Conservation (phyloP, 352 stramenopile species). For the Globisporangium recalcitrans region DNA sequence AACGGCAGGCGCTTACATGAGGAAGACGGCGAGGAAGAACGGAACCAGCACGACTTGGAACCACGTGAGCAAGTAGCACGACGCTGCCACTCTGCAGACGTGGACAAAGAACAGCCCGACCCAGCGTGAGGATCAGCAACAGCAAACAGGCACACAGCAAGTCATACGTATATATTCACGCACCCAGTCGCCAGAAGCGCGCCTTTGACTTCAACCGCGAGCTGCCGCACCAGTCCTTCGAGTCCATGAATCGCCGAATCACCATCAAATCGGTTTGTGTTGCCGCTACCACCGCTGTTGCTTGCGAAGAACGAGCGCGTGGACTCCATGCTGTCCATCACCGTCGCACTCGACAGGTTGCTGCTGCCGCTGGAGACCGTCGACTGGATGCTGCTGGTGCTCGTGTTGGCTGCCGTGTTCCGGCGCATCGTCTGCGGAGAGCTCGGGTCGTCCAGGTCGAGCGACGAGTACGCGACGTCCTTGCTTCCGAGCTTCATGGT, state of each 20-base stretch:
- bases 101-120: neutral
- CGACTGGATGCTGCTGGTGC: conserved; percentile 42
- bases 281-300: neutral
- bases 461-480: conserved; percentile 71
- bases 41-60: conserved; percentile 82
- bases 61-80: conserved; percentile 80
- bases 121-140: neutral
- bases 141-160: no score
- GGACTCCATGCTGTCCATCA: conserved; percentile 14
- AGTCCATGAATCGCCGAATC: conserved; percentile 19
- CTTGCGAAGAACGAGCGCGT: conserved; percentile 6
- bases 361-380: conserved; percentile 24
- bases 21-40: conserved; percentile 86
- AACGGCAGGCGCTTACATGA: conserved; percentile 58
- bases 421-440: conserved; percentile 22
- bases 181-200: conserved; percentile 75
- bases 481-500: conserved; percentile 67
- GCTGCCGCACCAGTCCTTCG: conserved; percentile 59
- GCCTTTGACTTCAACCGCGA: conserved; percentile 80
- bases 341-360: conserved; percentile 5
- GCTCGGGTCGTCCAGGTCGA: conserved; percentile 64
- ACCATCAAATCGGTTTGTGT: neutral
- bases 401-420: conserved; percentile 22
- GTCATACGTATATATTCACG: no score
- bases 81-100: conserved; percentile 46